Conservation (phyloP, 2,329 filamentous ascomycete genomes). For the Fusarium xyrophilum region DNA sequence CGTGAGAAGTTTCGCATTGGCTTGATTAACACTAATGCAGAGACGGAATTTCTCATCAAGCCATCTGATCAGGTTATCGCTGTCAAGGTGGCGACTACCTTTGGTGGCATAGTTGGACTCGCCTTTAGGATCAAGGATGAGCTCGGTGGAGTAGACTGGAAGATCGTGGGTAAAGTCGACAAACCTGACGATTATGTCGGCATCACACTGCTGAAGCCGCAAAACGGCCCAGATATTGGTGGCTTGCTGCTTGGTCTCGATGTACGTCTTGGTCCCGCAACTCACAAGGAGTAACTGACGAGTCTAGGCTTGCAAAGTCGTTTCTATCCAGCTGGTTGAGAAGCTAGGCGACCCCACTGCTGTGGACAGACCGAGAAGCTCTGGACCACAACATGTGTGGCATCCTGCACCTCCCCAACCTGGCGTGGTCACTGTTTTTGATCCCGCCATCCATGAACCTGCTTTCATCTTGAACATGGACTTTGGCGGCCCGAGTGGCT, state of each 20-base stretch:
- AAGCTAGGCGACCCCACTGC: fast-evolving
- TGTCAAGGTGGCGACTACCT: neutral
- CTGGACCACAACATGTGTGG: neutral
- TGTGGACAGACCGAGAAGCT: fast-evolving
- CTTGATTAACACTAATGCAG: neutral
- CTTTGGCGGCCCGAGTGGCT: conserved; percentile 1
- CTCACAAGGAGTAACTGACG: neutral
- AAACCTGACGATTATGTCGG: neutral
- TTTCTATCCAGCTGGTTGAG: neutral
- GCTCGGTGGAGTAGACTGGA: fast-evolving
- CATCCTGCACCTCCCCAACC: neutral
- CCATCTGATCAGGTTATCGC: neutral
- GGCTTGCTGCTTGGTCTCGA: conserved; percentile 8
- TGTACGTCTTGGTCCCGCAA: neutral
- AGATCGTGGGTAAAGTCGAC: neutral
- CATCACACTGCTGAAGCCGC: neutral
- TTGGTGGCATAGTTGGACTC: conserved; percentile 2
- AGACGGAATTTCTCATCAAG: neutral
- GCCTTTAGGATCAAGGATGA: neutral
- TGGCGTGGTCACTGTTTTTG: fast-evolving
- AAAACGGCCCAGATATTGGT: neutral
- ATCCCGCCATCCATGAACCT: neutral
- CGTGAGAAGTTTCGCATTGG: neutral
- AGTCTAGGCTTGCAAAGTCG: conserved; percentile 3
- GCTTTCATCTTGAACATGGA: conserved; percentile 6